A percentile compares a stretch with the other conserved stretches of the same genome.
These are phyloP conservation scores for Pirum gemmata DNA, from an alignment of 78 protist genomes.

Conservation along the genomic window DNA sequence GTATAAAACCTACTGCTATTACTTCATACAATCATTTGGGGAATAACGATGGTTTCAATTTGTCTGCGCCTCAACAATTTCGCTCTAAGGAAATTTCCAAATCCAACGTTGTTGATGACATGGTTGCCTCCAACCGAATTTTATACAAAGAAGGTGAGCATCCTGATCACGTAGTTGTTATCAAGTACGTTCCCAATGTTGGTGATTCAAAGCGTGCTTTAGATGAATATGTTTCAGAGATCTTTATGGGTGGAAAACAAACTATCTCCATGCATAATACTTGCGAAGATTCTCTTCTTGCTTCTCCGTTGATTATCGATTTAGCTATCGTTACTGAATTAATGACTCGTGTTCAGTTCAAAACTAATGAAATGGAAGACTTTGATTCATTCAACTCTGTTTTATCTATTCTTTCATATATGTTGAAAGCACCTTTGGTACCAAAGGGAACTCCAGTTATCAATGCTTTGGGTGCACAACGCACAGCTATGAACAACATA, in stretches of 20 bases:
- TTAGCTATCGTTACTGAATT: slow-evolving; percentile 84
- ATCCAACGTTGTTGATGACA: slow-evolving; percentile 96
- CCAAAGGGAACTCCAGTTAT: slow-evolving; percentile 86
- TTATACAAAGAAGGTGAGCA: slow-evolving; percentile 86
- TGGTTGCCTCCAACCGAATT: slow-evolving; percentile 84
- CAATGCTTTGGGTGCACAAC: slow-evolving; percentile 92
- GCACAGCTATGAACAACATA: slow-evolving; percentile 74
- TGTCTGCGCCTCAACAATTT: slow-evolving; percentile 89
- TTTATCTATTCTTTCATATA: slow-evolving; percentile 70
- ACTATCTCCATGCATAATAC: slow-evolving; percentile 82
- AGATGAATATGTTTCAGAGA: slow-evolving; percentile 92
- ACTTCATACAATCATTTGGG: slow-evolving; percentile 99
- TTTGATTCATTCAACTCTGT: slow-evolving; percentile 74
- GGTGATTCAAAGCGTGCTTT: slow-evolving; percentile 97
- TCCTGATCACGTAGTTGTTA: slow-evolving; percentile 96
- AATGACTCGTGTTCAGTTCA: slow-evolving; percentile 62
- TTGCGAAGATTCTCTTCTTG: slow-evolving; percentile 82
- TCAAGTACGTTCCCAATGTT: slow-evolving; percentile 97
- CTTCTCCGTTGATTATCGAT: slow-evolving; percentile 96
- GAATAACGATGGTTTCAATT: slow-evolving; percentile 98
- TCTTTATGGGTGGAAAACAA: slow-evolving; percentile 94
- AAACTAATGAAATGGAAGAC: slow-evolving; percentile 50
- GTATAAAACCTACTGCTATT: slow-evolving; percentile 89
- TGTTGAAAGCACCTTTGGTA: slow-evolving; percentile 89
- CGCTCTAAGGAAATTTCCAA: slow-evolving; percentile 97